Base-by-base conservation (phyloP, 768 basidiomycete genomes). In the Leccinum rimulosum region DNA sequence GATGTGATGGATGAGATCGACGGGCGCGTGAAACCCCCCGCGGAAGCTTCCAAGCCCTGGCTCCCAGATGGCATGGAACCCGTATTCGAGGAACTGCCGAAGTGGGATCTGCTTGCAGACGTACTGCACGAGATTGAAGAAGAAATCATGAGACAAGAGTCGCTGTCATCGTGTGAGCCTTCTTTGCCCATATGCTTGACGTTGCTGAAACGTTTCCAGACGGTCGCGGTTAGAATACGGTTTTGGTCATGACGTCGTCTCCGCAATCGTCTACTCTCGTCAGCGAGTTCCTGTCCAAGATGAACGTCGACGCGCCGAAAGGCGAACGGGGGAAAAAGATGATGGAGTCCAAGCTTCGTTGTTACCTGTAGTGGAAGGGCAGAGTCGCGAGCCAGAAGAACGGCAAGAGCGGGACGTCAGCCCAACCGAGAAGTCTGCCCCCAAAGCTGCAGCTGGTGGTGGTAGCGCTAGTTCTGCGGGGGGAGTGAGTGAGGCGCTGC, bases 41-140 rank as follows among this genome's bases (percentile, higher is more conserved):
- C 9, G 62, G 63, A 54, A 49, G 17, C 62, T 9, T 51, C 33
- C 56, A 71, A 60, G 31, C 50, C 71, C 25, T 91, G 93, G 88
- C 69, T 93, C 22, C 91, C 94, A 0, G 78, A 83, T 10, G 87
- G 85, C 1, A 85, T 95, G 72, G 85, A 93, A 49, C 91, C 93
- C 0, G 84, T 95, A 0, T 78, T 98, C 25, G 97, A 98, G 73
- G 97, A 98, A 68, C 81, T 91, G 48, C 95, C 95, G 0, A 99
- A 99, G 71, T 98, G 97, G 96, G 82, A 82, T 57, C 70, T 95
- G 8, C 75, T 99, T 12, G 82, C 87, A 0, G 90, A 93, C n/a
- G 82, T 95, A 0, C 71, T 99, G 48, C 80, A 92, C 53, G 97
- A 99, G 74, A 88, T 94, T 3, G 97, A 98, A 72, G 86, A 86